Conservation (phyloP, 2,329 filamentous ascomycete genomes). For the Aspergillus pseudonomiae region DNA sequence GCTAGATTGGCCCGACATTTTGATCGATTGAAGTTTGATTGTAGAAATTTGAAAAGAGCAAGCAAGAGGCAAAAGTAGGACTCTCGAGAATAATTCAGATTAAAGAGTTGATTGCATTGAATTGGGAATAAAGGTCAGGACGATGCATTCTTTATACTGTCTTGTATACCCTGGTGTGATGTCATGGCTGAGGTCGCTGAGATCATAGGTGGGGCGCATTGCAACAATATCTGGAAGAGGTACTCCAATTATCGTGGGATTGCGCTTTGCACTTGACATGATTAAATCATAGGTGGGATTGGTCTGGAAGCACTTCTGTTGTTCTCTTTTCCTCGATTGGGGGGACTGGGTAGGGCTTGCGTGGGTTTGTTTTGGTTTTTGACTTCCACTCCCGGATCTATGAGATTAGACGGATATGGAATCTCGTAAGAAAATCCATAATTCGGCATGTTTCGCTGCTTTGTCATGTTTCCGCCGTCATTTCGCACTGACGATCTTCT, state of each 20-base stretch:
- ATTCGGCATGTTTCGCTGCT: background rate
- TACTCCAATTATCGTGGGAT: background rate
- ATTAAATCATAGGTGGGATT: background rate
- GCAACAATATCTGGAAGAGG: slow-evolving; percentile 4
- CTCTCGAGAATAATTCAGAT: slow-evolving; percentile 2
- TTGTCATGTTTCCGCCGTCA: background rate
- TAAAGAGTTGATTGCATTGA: background rate
- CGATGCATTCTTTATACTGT: slow-evolving; percentile 14
- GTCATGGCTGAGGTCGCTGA: slow-evolving; percentile 20
- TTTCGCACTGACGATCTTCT: background rate
- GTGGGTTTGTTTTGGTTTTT: background rate
- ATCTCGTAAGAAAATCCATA: background rate
- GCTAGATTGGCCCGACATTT: slow-evolving; percentile 56
- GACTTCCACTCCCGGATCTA: background rate
- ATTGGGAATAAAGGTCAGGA: background rate
- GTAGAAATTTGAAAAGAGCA: background rate
- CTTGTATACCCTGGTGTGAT: slow-evolving; percentile 13
- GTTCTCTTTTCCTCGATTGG: background rate
- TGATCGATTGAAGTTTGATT: slow-evolving; percentile 7
- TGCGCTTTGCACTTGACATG: background rate
- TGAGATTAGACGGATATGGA: background rate
- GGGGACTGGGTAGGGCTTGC: background rate
- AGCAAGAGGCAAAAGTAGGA: no score
- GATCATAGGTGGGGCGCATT: slow-evolving; percentile 22
- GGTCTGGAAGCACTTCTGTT: background rate